Conservation (phyloP, 108 stramenopile species). For the Fistulifera solaris region DNA sequence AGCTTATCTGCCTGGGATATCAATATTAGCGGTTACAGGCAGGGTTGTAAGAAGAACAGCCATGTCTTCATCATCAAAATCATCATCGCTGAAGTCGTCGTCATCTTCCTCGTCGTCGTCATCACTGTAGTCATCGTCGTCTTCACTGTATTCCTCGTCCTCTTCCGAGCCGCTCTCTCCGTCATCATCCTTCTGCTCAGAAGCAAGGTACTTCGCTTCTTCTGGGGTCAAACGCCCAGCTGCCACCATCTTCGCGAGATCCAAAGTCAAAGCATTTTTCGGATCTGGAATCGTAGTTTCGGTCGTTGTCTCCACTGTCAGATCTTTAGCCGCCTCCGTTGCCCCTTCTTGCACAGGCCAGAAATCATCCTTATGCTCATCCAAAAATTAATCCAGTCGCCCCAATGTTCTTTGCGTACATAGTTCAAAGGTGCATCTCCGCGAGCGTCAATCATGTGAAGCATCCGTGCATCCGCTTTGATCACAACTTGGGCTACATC, state of each 20-base stretch:
- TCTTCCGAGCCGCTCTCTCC: background rate
- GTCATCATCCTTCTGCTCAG: conserved; percentile 1
- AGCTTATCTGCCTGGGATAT: no score
- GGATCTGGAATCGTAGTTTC: conserved; percentile 20
- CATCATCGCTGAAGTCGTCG: background rate
- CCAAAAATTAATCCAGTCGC: conserved; percentile 44
- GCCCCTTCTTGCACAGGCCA: conserved; percentile 24
- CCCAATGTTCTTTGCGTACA: conserved; percentile 47
- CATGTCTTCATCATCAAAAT: background rate
- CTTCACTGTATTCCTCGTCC: background rate
- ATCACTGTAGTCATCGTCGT: conserved; percentile 1
- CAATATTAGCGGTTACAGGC: no score
- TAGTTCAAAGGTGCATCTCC: conserved; percentile 53
- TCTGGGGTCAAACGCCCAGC: conserved; percentile 21
- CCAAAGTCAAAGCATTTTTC: conserved; percentile 15
- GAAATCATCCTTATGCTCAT: conserved; percentile 31
- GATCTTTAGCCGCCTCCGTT: background rate
- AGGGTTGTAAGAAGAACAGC: no score
- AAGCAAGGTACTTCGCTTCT: conserved; percentile 8
- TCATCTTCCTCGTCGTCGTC: conserved; percentile 3
- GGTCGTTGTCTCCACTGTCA: background rate
- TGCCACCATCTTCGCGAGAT: conserved; percentile 31
- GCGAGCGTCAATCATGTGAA: conserved; percentile 43
- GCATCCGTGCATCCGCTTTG: conserved; percentile 28
- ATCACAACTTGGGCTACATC: conserved; percentile 41